Evolutionary conservation across 129 eudicot species (phyloP).

Genomic region (Arctium lappa): DNA sequence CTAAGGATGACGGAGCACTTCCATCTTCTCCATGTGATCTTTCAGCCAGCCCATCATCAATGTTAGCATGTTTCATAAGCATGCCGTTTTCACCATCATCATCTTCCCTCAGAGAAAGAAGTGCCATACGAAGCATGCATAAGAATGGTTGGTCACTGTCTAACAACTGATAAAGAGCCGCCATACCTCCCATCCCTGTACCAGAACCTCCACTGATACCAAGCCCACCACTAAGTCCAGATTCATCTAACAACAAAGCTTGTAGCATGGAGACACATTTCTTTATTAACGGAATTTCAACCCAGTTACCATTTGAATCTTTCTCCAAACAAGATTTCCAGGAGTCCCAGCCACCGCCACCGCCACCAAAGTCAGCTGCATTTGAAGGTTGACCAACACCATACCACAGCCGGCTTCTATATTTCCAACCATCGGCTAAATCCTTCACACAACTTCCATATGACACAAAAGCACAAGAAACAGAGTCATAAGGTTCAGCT

Average conservation of each 20-base stretch:
- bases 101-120: constrained; percentile 81
- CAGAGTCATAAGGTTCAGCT: constrained; percentile 89
- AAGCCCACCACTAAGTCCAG: constrained; percentile 78
- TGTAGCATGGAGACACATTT: constrained; percentile 83
- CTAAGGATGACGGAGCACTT: constrained; percentile 35
- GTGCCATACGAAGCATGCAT: constrained; percentile 93
- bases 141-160: constrained; percentile 95
- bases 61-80: constrained; percentile 37
- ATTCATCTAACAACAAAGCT: constrained; percentile 78
- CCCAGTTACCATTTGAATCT: constrained; percentile 74
- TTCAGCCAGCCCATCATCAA: constrained; percentile 38
- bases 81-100: constrained; percentile 49
- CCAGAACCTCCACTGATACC: constrained; percentile 76
- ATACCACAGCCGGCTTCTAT: constrained; percentile 84
- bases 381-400: constrained; percentile 70
- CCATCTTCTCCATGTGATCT: constrained; percentile 32
- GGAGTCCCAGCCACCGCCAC: constrained; percentile 93
- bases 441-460: constrained; percentile 81
- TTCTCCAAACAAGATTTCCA: constrained; percentile 82
- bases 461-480: constrained; percentile 88
- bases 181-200: constrained; percentile 84
- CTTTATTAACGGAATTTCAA: constrained; percentile 73
- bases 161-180: constrained; percentile 74
- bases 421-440: constrained; percentile 89
- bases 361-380: constrained; percentile 59